Conservation (phyloP, 2,329 filamentous ascomycete genomes). For the Aspergillus hortae region DNA sequence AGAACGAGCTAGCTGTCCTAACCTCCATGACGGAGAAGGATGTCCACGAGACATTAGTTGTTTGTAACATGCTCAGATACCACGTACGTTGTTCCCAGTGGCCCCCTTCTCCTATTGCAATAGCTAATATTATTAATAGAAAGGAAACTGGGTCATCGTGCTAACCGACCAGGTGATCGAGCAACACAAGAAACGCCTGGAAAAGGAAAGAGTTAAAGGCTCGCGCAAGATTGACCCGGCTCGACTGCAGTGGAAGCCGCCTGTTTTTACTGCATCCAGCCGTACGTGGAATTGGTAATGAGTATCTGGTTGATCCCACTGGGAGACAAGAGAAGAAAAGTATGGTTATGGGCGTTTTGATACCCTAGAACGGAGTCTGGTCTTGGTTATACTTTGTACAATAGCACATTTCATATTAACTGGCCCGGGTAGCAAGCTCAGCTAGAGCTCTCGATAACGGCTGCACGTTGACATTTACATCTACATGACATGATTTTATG, state of each 20-base stretch:
- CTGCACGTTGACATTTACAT: too few relatives aligned
- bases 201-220: constrained; percentile 76
- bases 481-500: too few relatives aligned
- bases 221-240: constrained; percentile 70
- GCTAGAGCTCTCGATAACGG: not conserved
- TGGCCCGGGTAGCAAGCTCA: not conserved
- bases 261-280: constrained; percentile 83
- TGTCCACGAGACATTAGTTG: constrained; percentile 90
- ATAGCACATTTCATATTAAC: not conserved
- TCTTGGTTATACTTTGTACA: not conserved
- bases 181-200: constrained; percentile 65
- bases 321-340: not conserved
- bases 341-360: not conserved
- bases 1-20: constrained; percentile 74
- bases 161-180: constrained; percentile 77
- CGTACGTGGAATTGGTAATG: constrained; percentile 90
- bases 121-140: constrained; percentile 37
- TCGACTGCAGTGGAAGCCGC: constrained; percentile 89
- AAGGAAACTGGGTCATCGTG: constrained; percentile 94
- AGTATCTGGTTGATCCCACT: not conserved
- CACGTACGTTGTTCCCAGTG: constrained; percentile 50
- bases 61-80: constrained; percentile 91
- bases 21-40: constrained; percentile 97
- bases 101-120: not conserved
- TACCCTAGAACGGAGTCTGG: constrained; percentile 1